Evolutionary conservation across 1,284 basidiomycete species (phyloP), one percentile per base, ranked within the genome.

Genomic region (Ganoderma leucocontextum): DNA sequence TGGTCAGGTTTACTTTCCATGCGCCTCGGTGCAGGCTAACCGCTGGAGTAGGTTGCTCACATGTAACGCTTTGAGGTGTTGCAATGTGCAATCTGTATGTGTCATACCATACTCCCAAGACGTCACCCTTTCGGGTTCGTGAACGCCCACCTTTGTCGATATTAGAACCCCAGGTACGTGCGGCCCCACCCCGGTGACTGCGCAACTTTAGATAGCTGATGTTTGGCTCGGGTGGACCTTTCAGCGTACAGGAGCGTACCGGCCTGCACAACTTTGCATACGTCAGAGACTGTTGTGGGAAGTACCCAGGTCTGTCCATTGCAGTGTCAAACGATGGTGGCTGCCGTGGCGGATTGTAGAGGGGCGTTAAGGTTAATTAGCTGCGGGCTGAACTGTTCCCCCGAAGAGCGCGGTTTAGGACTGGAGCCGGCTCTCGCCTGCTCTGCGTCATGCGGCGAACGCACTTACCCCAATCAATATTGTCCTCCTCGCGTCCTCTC

Each of bases 101-200:
- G n/a, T 47, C 44, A 47, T 22, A 47, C n/a, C 44, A 47, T 22
- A 47, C n/a, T 47, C 44, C 44, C n/a, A 47, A 47, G n/a, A 47
- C 44, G 44, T 22, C n/a, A 22, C 10, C 9, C n/a, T 8, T 47
- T 4, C 22, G 44, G 12, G n/a, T 9, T 47, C 15, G 19, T 42
- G 17, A 42, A 42, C 13, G 41, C 15, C 41, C 41, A 17, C 41
- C 17, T 42, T 19, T 15, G 41, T 13, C 41, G 15, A 17, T 7
- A 42, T 19, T 17, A 47, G 44, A 47, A 47, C 44, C 17, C 25
- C 25, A 4, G 8, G 47, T 25, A 25, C 19, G 47, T 49, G 47
- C 47, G 3, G 22, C 22, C 25, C 47, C 47, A 25, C 22, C 13
- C 10, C 19, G n/a, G 44, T 47, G 19, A 47, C 9, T 22, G 19